phyloP scores from a whole-genome alignment of 768 basidiomycete genomes.

The Phallus indusiatus region DNA sequence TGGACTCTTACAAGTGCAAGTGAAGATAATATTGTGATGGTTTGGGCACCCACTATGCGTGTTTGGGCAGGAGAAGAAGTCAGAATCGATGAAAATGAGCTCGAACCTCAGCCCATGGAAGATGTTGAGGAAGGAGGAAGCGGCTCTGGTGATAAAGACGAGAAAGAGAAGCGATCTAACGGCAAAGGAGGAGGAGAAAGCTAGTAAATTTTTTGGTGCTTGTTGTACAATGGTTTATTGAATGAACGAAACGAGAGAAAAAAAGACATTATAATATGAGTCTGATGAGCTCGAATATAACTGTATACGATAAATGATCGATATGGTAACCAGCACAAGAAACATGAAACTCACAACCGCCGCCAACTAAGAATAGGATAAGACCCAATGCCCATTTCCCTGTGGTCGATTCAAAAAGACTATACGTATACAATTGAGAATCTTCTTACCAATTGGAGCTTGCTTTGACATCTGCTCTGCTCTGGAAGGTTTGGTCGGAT shows the following conservation, averaged over 20 bases:
- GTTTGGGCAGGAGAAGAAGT: slow-evolving; percentile 89
- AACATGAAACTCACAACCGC: slow-evolving; percentile 55
- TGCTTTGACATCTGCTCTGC: slow-evolving; percentile 62
- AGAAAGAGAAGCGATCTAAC: slow-evolving; percentile 9
- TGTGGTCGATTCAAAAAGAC: neutral
- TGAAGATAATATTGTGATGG: slow-evolving; percentile 94
- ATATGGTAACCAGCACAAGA: neutral
- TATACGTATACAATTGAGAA: neutral
- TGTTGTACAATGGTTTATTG: neutral
- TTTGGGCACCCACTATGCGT: slow-evolving; percentile 94
- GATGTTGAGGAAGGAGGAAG: slow-evolving; percentile 40
- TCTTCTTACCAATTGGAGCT: slow-evolving; percentile 50
- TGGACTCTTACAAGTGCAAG: slow-evolving; percentile 87
- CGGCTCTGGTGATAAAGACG: neutral
- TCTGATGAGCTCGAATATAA: slow-evolving; percentile 63
- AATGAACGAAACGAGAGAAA: neutral
- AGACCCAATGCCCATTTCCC: slow-evolving; percentile 57
- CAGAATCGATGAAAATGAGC: slow-evolving; percentile 73
- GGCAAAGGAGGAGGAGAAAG: slow-evolving; percentile 7
- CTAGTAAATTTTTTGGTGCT: neutral
- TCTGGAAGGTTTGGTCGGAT: slow-evolving; percentile 60
- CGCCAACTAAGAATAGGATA: slow-evolving; percentile 69
- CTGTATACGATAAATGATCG: slow-evolving; percentile 27
- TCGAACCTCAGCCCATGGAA: slow-evolving; percentile 71
- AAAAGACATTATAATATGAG: slow-evolving; percentile 50